Base-by-base conservation (phyloP, 2,329 filamentous ascomycete genomes). In the Aureobasidium melanogenum region DNA sequence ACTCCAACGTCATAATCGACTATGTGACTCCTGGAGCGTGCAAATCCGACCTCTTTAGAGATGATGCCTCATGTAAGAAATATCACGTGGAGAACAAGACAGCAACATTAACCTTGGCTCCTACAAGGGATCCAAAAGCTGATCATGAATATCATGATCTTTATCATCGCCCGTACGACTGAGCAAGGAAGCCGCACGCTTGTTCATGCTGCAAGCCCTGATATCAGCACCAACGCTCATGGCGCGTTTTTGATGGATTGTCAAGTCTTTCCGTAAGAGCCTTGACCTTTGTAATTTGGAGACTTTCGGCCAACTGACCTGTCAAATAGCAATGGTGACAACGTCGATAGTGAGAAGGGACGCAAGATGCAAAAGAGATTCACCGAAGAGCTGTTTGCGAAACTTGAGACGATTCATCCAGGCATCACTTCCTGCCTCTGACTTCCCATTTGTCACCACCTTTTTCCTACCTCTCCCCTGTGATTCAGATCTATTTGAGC, bases 191-290 rank as follows among this genome's bases (percentile, higher is more conserved):
- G 68, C 12, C 62, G 73, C n/a, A 73, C 69, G 14, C 65, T 75
- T 15, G 71, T 74, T 0, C 67, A 71, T 57, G 74, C 69, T 3
- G 54, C 38, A 4, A 41, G 50, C 14, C 66, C 66, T 22, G 43
- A 64, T 9, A n/a, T 67, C 28, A 69, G 72, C 0, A 52, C 59
- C 1, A 69, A 72, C 52, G 68, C 65, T 1, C 73, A 77, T 65
- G 75, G 74, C 0, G 64, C 72, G 63, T 77, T 75, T 60, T 60
- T 75, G 50, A 70, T 67, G 54, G 70, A 76, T 60, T 70, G 68
- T 5, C 52, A 66, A 60, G 61, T 74, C n/a, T 54, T 15, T 10
- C 32, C 28, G 50, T 56, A 24, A 47, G 61, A 30, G 28, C n/a
- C 28, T 43, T 51, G 9, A 51, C 54, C n/a, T 9, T 41, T 39